These are phyloP conservation scores for Taiozyma onychis DNA, from an alignment of 1,139 yeast genomes.

Conservation along the genomic window DNA sequence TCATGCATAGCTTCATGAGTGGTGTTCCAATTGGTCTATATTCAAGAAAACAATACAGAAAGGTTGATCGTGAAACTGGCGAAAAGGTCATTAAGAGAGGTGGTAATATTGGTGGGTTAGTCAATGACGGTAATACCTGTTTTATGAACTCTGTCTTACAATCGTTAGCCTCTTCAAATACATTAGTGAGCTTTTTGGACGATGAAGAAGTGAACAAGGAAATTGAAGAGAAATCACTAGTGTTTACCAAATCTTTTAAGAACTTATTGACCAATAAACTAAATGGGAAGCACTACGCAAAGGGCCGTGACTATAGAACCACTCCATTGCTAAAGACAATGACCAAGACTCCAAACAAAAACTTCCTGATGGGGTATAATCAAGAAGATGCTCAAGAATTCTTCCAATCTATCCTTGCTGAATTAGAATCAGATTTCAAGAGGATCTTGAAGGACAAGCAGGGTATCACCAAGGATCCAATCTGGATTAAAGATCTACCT, in stretches of 20 bases:
- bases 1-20: conserved; percentile 8
- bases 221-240: conserved; percentile 28
- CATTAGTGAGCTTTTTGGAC: conserved; percentile 53
- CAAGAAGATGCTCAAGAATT: conserved; percentile 96
- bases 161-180: conserved; percentile 69
- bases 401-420: conserved; percentile 71
- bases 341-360: conserved; percentile 76
- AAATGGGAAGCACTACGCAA: conserved; percentile 45
- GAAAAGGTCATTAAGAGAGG: conserved; percentile 44
- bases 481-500: conserved; percentile 27
- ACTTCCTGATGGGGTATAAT: conserved; percentile 73
- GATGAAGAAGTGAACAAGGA: conserved; percentile 23
- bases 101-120: conserved; percentile 77
- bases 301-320: conserved; percentile 61
- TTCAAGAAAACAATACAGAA: conserved; percentile 9
- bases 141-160: conserved; percentile 90
- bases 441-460: conserved; percentile 6
- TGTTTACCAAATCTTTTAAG: conserved; percentile 50
- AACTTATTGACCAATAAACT: conserved; percentile 42
- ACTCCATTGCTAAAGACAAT: conserved; percentile 57
- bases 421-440: conserved; percentile 59
- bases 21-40: conserved; percentile 7
- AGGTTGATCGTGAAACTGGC: conserved; percentile 9
- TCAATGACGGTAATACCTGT: conserved; percentile 89
- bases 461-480: conserved; percentile 12